phyloP scores from a whole-genome alignment of 371 early-diverging fungal species.

The Mortierella sp. region DNA sequence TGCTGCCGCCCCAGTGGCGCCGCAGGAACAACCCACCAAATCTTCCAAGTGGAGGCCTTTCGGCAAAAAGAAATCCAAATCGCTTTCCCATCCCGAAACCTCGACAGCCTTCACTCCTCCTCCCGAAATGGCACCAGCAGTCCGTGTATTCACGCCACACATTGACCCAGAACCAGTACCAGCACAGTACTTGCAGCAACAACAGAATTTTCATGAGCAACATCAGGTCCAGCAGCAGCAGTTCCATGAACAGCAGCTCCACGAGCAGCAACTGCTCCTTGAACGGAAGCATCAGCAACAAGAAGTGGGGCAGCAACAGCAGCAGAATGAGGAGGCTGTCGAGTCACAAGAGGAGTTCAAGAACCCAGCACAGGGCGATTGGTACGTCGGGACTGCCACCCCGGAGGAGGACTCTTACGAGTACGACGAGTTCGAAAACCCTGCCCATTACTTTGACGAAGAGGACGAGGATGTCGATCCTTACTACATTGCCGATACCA shows the following conservation, averaged over 20 bases:
- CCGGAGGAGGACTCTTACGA: slow-evolving; percentile 13
- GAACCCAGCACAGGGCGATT: slow-evolving; percentile 17
- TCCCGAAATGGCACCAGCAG: not conserved
- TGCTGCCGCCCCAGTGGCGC: not conserved
- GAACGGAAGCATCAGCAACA: not conserved
- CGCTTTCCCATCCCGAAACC: slow-evolving; percentile 27
- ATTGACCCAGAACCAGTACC: not conserved
- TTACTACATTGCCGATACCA: slow-evolving; percentile 48
- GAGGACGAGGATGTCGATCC: slow-evolving; percentile 55
- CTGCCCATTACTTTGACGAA: slow-evolving; percentile 32
- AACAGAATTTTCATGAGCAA: not conserved
- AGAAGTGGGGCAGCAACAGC: slow-evolving; percentile 1
- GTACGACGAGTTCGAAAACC: slow-evolving; percentile 22
- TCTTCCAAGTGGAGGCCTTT: slow-evolving; percentile 53
- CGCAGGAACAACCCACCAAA: slow-evolving; percentile 25
- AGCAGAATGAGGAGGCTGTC: not conserved
- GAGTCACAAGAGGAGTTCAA: not conserved
- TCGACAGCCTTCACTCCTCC: slow-evolving; percentile 4
- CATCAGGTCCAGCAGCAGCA: not conserved
- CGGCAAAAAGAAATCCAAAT: slow-evolving; percentile 57
- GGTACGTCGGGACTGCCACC: slow-evolving; percentile 22
- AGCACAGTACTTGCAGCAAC: not conserved
- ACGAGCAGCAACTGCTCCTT: not conserved
- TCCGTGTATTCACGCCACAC: not conserved
- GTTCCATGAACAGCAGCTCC: not conserved